Percentiles rank a stretch among this genome's conserved stretches.
These are phyloP conservation scores for Leptographium wingfieldii DNA, from an alignment of 2,329 filamentous ascomycete species.

Conservation along the genomic window DNA sequence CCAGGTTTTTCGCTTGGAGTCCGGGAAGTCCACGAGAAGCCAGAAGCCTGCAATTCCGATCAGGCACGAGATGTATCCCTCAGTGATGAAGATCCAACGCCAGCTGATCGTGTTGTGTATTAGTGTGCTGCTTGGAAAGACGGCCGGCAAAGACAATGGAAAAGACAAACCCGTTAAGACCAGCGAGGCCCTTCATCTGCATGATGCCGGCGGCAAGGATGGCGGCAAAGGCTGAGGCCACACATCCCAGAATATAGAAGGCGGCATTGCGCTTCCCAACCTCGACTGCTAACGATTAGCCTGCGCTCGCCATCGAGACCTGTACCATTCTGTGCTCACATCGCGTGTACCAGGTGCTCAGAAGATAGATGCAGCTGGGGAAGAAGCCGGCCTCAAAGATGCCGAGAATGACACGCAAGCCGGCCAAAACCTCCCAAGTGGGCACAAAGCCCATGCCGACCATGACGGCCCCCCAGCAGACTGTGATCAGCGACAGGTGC, in stretches of 20 bases:
- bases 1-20: slow-evolving; percentile 37
- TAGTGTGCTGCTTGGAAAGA: neutral
- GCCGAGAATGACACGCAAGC: slow-evolving; percentile 46
- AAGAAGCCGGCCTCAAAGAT: slow-evolving; percentile 61
- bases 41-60: slow-evolving; percentile 39
- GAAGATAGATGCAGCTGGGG: slow-evolving; percentile 55
- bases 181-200: slow-evolving; percentile 45
- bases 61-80: slow-evolving; percentile 40
- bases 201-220: slow-evolving; percentile 59
- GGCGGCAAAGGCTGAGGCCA: slow-evolving; percentile 53
- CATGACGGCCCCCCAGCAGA: slow-evolving; percentile 49
- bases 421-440: slow-evolving; percentile 38
- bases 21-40: slow-evolving; percentile 52
- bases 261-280: slow-evolving; percentile 55
- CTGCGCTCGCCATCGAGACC: neutral
- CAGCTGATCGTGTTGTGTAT: slow-evolving; percentile 28
- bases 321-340: slow-evolving; percentile 28
- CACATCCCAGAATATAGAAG: slow-evolving; percentile 57
- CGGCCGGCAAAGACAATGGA: neutral
- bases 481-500: slow-evolving; percentile 40
- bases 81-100: slow-evolving; percentile 54
- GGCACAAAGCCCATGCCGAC: slow-evolving; percentile 53
- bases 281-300: slow-evolving; percentile 34
- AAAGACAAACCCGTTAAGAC: slow-evolving; percentile 20
- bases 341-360: slow-evolving; percentile 62